Conservation (phyloP, 805 yeast genomes). For the Nakazawaea wyomingensis region DNA sequence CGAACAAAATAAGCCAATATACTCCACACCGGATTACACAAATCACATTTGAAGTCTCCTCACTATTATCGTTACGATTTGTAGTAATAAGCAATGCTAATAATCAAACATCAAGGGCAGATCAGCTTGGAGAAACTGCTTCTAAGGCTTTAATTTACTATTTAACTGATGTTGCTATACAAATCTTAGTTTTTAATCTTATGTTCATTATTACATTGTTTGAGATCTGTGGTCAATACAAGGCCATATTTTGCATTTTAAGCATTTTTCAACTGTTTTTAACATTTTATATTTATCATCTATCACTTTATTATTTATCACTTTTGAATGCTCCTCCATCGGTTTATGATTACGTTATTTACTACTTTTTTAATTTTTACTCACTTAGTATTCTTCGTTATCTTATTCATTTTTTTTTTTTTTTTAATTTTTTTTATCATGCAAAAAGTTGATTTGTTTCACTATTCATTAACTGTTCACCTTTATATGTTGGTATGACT, state of each 20-base stretch:
- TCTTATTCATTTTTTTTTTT: neutral
- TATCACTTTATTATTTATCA: neutral
- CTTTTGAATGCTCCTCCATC: conserved; percentile 4
- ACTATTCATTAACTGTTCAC: neutral
- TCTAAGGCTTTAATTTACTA: neutral
- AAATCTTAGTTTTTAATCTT: neutral
- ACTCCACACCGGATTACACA: neutral
- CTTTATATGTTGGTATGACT: neutral
- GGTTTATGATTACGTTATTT: neutral
- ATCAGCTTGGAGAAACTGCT: neutral
- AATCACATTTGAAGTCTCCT: conserved; percentile 3
- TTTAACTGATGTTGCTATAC: neutral
- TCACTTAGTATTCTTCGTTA: neutral
- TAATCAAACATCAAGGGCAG: no score
- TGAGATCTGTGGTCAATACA: neutral
- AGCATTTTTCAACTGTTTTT: neutral
- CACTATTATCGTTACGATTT: no score
- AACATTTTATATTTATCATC: neutral
- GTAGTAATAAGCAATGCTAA: no score
- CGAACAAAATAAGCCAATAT: neutral
- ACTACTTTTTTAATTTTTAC: neutral
- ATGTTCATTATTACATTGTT: neutral
- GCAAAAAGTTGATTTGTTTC: conserved; percentile 1
- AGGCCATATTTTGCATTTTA: neutral
- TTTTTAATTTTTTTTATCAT: conserved; percentile 1